Percentiles rank a stretch among this genome's conserved stretches.
These are phyloP conservation scores for Croton setiger DNA, from an alignment of 441 rosid species.

Conservation along the genomic window DNA sequence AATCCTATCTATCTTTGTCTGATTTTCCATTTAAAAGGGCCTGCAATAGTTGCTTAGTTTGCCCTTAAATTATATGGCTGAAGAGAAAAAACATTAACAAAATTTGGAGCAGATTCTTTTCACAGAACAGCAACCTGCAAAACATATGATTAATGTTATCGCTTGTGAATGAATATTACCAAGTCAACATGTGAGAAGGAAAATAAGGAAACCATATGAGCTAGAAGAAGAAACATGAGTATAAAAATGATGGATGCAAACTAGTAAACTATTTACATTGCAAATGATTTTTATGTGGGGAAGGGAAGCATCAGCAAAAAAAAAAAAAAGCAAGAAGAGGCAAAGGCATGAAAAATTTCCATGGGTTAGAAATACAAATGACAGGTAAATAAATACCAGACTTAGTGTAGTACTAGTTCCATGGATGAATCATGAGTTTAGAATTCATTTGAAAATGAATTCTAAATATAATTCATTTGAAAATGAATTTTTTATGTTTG, in stretches of 20 bases:
- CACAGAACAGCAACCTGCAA: conserved; percentile 4
- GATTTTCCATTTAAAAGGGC: conserved; percentile 20
- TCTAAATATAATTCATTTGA: too few relatives aligned
- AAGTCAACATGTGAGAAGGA: neutral
- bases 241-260: neutral
- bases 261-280: neutral
- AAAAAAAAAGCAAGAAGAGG: too few relatives aligned
- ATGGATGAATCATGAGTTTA: too few relatives aligned
- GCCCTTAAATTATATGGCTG: neutral
- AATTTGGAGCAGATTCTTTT: neutral
- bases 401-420: neutral
- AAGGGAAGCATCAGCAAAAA: neutral
- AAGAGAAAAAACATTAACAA: neutral
- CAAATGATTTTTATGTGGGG: neutral
- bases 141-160: neutral
- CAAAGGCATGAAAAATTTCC: neutral
- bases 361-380: neutral
- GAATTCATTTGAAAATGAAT: too few relatives aligned
- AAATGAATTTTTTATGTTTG: too few relatives aligned
- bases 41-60: conserved; percentile 5
- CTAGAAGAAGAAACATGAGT: neutral
- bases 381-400: neutral
- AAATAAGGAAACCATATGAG: neutral
- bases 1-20: conserved; percentile 24
- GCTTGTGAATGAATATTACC: neutral